Base-by-base conservation (phyloP, 352 stramenopile species). In the Phytopythium delawarense region DNA sequence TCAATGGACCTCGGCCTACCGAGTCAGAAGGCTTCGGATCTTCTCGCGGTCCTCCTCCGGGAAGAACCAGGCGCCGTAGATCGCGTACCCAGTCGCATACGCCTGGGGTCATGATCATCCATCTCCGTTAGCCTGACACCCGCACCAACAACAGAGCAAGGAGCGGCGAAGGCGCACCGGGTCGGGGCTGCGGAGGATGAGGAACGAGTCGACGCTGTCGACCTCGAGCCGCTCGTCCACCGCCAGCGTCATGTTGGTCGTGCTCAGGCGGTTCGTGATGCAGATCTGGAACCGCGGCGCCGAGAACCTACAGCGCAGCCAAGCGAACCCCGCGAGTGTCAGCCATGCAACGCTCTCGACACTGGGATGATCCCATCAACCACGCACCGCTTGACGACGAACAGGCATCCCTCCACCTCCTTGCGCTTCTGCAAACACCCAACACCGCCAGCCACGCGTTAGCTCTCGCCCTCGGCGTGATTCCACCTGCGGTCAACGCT, bases 251-350 rank as follows among this genome's bases (percentile, higher is more conserved):
- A 95, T 88, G 64, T 95, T 95, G 51, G 81, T 92, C 55, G 87
- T 95, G 65, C 81, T 95, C 63, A 95, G 59, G n/a, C 87, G 87
- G 66, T 95, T 95, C 67, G 91, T 95, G n/a, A 95, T 83, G 53
- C 89, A 89, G 58, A 95, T 85, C 74, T 95, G 87, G 70, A 92
- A 93, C 53, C 79, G 82, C 35, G 87, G 87, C 23, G 82, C 69
- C 50, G 82, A 81, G 56, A 81, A 87, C 74, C 84, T 92, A 35
- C 28, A 2, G 23, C 15, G 12, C 18, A 25, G 45, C 18, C 53
- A 66, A 45, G 8, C 20, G 12, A 4, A 48, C 15, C 58, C 0
- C 16, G 15, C 7, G 11, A 15, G 23, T 21, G 13, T 53, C 3
- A 35, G 25, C 46, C 11, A 8, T 15, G 5, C 12, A 5, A n/a